Base-by-base conservation (phyloP, 169 alveolate species). In the Babesia microti region DNA sequence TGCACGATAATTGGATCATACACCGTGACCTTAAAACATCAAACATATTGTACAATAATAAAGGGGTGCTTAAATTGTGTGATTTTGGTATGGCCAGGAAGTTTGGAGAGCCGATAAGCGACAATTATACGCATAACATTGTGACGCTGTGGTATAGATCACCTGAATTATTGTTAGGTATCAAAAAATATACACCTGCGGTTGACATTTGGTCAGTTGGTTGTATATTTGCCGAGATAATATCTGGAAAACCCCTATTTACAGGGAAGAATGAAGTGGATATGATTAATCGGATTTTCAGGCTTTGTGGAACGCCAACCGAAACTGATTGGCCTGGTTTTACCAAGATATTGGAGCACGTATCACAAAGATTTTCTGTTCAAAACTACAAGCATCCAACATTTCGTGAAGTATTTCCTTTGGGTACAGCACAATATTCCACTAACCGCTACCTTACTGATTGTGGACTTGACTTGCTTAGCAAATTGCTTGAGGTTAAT, bases 101-200 rank as follows among this genome's bases (percentile, higher is more conserved):
- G 52, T 87, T 68, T 48, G 92, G 94, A 7, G 79, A 74, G 49
- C 89, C 93, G 21, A 28, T 69, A 22, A 73, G 59, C 35, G 48
- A 63, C 17, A 87, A 94, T 34, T 78, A 88, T 48, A 94, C 97
- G 17, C 89, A 91, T 49, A 95, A 89, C 43, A 95, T 94, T 6
- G 93, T 93, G 11, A 91, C 99, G 12, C 85, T 91, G 29, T 94
- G 98, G 98, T 94, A 93, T 61, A 63, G 98, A 32, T 95, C 99
- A 11, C 99, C 99, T 23, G 99, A 95, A 66, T 82, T 93, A 9
- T 79, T 95, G 46, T 81, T 93, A 49, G 98, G 98, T 0, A 84
- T 85, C 51, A 81, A 83, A 50, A 71, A 82, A 52, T 95, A 95
- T 59, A 81, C 96, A 11, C 89, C 91, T 41, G 90, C 96, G 23